Evolutionary conservation across 345 rosid genomes (phyloP).

Genomic region (Citrus sp.): DNA sequence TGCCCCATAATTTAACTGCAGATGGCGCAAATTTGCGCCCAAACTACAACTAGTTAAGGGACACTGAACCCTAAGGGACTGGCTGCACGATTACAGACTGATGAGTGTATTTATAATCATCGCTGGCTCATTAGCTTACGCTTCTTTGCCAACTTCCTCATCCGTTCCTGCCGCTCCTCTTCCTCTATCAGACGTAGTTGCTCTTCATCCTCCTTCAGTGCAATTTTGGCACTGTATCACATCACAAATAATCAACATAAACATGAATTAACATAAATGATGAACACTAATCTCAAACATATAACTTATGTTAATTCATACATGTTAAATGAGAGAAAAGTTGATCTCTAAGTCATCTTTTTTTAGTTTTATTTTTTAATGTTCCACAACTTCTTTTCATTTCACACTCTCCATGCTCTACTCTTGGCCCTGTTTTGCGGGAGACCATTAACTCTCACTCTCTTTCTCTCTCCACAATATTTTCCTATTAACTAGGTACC

Average conservation of each 20-base stretch:
- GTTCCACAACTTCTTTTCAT: neutral
- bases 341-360: neutral
- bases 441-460: neutral
- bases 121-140: constrained; percentile 42
- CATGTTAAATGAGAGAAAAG: neutral
- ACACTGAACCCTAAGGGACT: neutral
- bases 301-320: neutral
- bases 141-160: constrained; percentile 43
- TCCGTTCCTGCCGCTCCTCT: constrained; percentile 62
- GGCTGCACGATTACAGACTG: neutral
- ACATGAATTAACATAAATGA: neutral
- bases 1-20: neutral
- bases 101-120: constrained; percentile 1
- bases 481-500: neutral
- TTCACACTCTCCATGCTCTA: neutral
- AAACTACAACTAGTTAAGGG: neutral
- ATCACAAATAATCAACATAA: neutral
- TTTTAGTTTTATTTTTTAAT: neutral
- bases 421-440: neutral
- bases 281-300: neutral
- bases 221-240: constrained; percentile 59
- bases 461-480: neutral
- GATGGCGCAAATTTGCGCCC: neutral
- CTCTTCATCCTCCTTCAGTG: constrained; percentile 67
- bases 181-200: constrained; percentile 51